phyloP scores from a whole-genome alignment of 306 rosid genomes.

The Lathyrus sativus region DNA sequence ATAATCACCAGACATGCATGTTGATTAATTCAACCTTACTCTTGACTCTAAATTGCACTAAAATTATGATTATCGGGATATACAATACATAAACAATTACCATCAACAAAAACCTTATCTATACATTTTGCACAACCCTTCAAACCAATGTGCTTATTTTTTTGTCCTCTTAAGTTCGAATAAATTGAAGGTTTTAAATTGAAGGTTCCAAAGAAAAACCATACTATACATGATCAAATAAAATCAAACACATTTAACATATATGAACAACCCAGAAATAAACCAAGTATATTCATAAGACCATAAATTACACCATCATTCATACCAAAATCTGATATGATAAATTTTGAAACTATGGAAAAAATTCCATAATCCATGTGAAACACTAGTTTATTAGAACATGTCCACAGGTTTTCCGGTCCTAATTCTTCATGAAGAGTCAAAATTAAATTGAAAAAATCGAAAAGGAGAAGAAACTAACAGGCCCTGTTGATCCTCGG shows the following conservation, averaged over 20 bases:
- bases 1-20: too few relatives aligned
- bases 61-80: neutral
- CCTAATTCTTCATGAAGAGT: neutral
- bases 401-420: too few relatives aligned
- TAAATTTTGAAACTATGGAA: neutral
- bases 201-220: neutral
- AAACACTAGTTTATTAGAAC: too few relatives aligned
- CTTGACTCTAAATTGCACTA: neutral
- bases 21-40: too few relatives aligned
- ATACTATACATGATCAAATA: neutral
- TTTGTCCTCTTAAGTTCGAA: too few relatives aligned
- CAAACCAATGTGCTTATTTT: too few relatives aligned
- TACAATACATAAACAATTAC: too few relatives aligned
- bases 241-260: neutral
- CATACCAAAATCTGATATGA: neutral
- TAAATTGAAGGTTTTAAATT: too few relatives aligned
- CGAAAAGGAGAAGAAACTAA: slow-evolving; percentile 37
- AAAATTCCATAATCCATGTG: too few relatives aligned
- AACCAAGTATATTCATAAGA: neutral
- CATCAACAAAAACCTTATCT: too few relatives aligned
- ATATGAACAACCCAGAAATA: neutral
- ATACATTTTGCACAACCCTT: too few relatives aligned
- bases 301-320: neutral
- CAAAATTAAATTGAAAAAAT: neutral
- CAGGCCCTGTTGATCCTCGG: slow-evolving; percentile 99